A percentile compares a stretch with the other conserved stretches of the same genome.
phyloP scores from a whole-genome alignment of 1,284 basidiomycete genomes.

The Volvariella volvacea region DNA sequence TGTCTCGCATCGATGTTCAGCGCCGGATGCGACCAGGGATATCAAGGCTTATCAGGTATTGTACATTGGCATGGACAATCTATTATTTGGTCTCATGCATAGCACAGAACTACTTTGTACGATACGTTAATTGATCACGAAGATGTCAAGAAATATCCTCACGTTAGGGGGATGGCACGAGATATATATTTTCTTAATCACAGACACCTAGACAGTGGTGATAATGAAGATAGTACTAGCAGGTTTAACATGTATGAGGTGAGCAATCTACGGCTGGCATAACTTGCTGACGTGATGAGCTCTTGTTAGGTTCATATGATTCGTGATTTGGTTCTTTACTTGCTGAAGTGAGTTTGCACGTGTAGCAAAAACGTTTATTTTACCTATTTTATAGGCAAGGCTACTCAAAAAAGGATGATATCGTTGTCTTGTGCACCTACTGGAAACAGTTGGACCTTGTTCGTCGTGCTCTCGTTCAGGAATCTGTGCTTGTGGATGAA shows the following conservation, averaged over 20 bases:
- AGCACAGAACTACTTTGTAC: conserved; percentile 16
- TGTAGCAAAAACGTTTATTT: background rate
- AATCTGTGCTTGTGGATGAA: conserved; percentile 62
- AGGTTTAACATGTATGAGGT: conserved; percentile 68
- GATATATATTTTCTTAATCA: conserved; percentile 21
- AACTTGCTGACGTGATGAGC: too few species aligned
- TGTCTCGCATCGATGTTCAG: conserved; percentile 56
- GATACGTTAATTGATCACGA: conserved; percentile 18
- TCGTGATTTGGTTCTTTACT: conserved; percentile 60
- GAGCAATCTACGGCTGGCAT: conserved; percentile 6
- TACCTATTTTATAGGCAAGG: conserved; percentile 39
- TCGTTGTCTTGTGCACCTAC: conserved; percentile 71
- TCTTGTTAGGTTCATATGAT: conserved; percentile 71
- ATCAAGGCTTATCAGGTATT: conserved; percentile 38
- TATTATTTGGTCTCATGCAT: background rate
- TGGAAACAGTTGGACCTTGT: conserved; percentile 64
- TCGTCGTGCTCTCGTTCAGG: conserved; percentile 37
- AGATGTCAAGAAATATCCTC: conserved; percentile 14
- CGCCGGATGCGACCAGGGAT: conserved; percentile 55
- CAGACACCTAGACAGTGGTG: conserved; percentile 16
- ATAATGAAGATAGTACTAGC: conserved; percentile 45
- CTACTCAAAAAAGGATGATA: conserved; percentile 56
- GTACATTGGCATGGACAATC: too few species aligned
- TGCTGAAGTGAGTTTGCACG: conserved; percentile 36
- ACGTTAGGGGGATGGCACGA: conserved; percentile 16